Base-by-base conservation (phyloP, 1,284 basidiomycete genomes). In the Cryptococcus sp. region DNA sequence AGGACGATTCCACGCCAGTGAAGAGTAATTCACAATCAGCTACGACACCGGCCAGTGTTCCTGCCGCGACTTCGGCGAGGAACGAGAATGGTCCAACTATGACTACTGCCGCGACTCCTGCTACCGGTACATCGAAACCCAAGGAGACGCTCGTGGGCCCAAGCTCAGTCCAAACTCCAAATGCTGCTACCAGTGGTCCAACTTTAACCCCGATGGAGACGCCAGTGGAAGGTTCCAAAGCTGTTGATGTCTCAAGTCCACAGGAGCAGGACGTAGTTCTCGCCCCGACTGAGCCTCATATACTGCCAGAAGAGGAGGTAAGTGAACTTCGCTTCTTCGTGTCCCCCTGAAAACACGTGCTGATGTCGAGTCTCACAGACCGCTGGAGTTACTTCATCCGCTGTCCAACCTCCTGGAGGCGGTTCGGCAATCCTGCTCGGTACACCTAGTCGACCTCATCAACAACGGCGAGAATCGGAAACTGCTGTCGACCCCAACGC, bases 381-480 rank as follows among this genome's bases (percentile, higher is more conserved):
- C 11, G 85, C 82, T 47, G 86, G 86, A 40, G 79, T 89, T 54
- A 85, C 84, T 20, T 86, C 85, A 3, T 85, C 85, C 15, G 86
- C 86, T 5, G 87, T 88, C 50, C 88, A 85, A 60, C 82, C 87
- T 7, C 87, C 86, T 2, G 89, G 89, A 39, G 85, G 84, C 17
- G 87, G 86, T 38, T 77, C 74, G 0, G 71, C 70, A 22, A 68
- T 77, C 15, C 16, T 45, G 22, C 60, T 69, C 27, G 58, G 65
- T 43, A 67, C 69, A 3, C 63, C 65, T 51, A 55, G 63, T 35
- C 62, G 69, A 59, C 59, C 69, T 50, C 65, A 66, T 56, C 62
- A 58, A 39, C 60, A 63, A 43, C 68, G 66, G 22, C 62, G 62
- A 48, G 70, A 75, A 38, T 76, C 75, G 3, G 71, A 75, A 48